phyloP scores from a whole-genome alignment of 306 rosid species.

The Quercus wislizeni region DNA sequence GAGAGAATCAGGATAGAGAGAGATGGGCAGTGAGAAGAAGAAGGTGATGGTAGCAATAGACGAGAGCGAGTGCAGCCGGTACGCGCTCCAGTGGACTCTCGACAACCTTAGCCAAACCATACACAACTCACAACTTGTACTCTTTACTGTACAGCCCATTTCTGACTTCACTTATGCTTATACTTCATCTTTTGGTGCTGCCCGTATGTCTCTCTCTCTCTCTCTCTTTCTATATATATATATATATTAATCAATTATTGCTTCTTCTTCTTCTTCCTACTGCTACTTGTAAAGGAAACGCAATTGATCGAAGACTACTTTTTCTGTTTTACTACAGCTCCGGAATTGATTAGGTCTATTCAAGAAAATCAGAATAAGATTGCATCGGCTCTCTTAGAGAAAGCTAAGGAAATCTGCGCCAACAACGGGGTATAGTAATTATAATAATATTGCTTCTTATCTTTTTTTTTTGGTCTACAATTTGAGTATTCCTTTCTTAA shows the following conservation, averaged over 20 bases:
- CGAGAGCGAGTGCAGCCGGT: slow-evolving; percentile 30
- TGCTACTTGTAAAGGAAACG: neutral
- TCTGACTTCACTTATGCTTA: slow-evolving; percentile 12
- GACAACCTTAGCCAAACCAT: slow-evolving; percentile 17
- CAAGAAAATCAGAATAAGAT: slow-evolving; percentile 25
- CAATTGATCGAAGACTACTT: neutral
- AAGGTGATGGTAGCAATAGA: slow-evolving; percentile 33
- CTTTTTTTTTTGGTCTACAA: neutral
- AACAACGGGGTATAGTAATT: slow-evolving; percentile 23
- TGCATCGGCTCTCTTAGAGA: slow-evolving; percentile 26
- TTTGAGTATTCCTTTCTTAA: neutral
- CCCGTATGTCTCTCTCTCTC: slow-evolving; percentile 12
- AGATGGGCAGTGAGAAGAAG: slow-evolving; percentile 16
- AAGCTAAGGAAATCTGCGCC: slow-evolving; percentile 30
- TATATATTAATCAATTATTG: neutral
- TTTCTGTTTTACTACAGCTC: slow-evolving; percentile 26
- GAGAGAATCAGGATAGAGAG: neutral
- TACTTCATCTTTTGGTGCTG: slow-evolving; percentile 23
- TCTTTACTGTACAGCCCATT: slow-evolving; percentile 28
- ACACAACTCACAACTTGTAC: slow-evolving; percentile 18
- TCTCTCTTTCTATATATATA: neutral
- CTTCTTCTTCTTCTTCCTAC: neutral
- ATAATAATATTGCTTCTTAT: neutral
- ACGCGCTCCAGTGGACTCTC: slow-evolving; percentile 30
- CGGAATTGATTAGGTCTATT: slow-evolving; percentile 17